A percentile compares a stretch with the other conserved stretches of the same genome.
Evolutionary conservation across 495 filamentous ascomycete species (phyloP).

Genomic region (Trypethelium eluteriae): DNA sequence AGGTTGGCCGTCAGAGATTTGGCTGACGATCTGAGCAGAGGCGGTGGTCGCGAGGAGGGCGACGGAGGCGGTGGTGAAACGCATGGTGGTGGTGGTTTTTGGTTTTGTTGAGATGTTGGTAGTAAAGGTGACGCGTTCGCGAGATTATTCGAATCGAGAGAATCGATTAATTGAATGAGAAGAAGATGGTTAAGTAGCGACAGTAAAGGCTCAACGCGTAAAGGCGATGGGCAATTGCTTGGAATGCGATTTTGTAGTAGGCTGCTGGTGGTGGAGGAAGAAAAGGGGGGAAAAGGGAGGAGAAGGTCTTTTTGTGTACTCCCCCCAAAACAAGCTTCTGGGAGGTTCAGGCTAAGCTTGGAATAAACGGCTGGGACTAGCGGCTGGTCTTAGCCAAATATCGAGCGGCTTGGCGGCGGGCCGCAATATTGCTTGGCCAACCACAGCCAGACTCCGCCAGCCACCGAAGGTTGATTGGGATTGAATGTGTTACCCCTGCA

Average conservation of each 20-base stretch:
- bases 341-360: background rate
- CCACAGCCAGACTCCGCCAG: background rate
- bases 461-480: background rate
- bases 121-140: background rate
- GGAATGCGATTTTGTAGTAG: background rate
- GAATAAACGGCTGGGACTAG: background rate
- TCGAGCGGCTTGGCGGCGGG: background rate
- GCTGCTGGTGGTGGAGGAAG: background rate
- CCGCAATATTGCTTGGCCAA: background rate
- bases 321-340: conserved; percentile 7
- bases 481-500: background rate
- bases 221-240: background rate
- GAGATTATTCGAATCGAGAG: background rate
- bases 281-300: background rate
- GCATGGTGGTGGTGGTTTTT: background rate
- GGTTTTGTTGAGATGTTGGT: background rate
- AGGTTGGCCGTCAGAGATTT: conserved; percentile 10
- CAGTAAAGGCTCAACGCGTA: background rate
- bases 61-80: background rate
- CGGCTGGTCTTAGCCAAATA: background rate
- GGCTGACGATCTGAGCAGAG: conserved; percentile 1
- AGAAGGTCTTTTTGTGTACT: conserved; percentile 1
- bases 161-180: background rate
- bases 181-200: background rate
- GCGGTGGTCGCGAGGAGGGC: conserved; percentile 8